Percentiles rank a stretch among this genome's conserved stretches.
phyloP scores from a whole-genome alignment of 768 basidiomycete genomes.

The Suillus lakei region DNA sequence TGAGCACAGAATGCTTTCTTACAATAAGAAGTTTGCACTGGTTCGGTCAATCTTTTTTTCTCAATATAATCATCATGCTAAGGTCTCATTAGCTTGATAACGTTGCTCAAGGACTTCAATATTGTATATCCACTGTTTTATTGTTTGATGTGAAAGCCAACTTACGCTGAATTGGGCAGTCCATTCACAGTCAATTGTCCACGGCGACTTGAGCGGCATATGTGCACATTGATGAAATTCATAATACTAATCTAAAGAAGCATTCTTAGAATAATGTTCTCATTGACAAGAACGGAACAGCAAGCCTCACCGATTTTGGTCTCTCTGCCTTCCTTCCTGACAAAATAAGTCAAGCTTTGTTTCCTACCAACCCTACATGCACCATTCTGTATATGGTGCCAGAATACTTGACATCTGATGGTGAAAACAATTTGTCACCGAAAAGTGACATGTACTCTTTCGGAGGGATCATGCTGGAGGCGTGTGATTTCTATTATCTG shows the following conservation, averaged over 20 bases:
- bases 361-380: slow-evolving; percentile 23
- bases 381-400: slow-evolving; percentile 6
- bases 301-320: slow-evolving; percentile 6
- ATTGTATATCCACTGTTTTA: slow-evolving; percentile 12
- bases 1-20: neutral
- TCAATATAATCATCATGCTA: no score
- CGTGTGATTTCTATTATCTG: neutral
- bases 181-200: slow-evolving; percentile 24
- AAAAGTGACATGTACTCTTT: slow-evolving; percentile 12
- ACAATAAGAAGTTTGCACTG: no score
- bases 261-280: slow-evolving; percentile 10
- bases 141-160: no score
- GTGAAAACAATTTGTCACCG: no score
- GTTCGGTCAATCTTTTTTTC: no score
- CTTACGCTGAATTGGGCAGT: slow-evolving; percentile 13
- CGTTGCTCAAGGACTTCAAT: neutral
- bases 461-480: slow-evolving; percentile 31
- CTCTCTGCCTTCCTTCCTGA: slow-evolving; percentile 15
- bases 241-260: neutral
- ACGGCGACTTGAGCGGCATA: slow-evolving; percentile 35
- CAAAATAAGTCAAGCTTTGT: neutral
- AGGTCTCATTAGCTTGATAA: neutral
- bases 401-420: neutral
- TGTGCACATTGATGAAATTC: neutral
- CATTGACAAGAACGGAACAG: slow-evolving; percentile 16